A percentile compares a stretch with the other conserved stretches of the same genome.
Conservation (phyloP, 768 basidiomycete species). For the Trametes punicea region DNA sequence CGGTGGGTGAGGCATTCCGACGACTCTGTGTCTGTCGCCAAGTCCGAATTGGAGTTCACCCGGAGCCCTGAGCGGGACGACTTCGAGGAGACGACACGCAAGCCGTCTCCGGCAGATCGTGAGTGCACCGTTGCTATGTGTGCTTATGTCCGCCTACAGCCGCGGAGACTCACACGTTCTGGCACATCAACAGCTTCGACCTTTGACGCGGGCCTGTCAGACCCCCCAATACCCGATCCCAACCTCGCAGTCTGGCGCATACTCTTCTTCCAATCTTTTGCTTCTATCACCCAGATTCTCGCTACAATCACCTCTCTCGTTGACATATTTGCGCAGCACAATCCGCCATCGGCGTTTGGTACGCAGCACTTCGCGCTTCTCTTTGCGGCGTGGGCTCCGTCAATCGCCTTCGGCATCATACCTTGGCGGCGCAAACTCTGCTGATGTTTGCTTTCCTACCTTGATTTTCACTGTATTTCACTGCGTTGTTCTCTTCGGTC, state of each 20-base stretch:
- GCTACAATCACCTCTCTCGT: constrained; percentile 42
- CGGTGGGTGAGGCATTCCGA: constrained; percentile 23
- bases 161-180: constrained; percentile 6
- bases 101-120: constrained; percentile 13
- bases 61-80: constrained; percentile 10
- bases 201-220: constrained; percentile 15
- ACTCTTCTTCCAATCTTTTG: constrained; percentile 55
- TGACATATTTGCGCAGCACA: constrained; percentile 48
- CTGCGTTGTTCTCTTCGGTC: neutral
- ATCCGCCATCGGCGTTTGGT: constrained; percentile 56
- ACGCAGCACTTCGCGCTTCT: constrained; percentile 64
- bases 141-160: constrained; percentile 4
- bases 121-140: constrained; percentile 7
- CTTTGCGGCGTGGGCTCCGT: constrained; percentile 57
- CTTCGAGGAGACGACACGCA: constrained; percentile 11
- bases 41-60: constrained; percentile 23
- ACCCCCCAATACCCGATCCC: constrained; percentile 15
- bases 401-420: constrained; percentile 47
- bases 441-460: neutral
- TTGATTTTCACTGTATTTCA: neutral
- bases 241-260: constrained; percentile 42
- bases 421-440: constrained; percentile 13
- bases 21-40: constrained; percentile 10
- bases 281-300: constrained; percentile 14
- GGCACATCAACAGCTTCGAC: constrained; percentile 12